phyloP scores from a whole-genome alignment of 139 green algal genomes.

The Chlamydomonas sp. region DNA sequence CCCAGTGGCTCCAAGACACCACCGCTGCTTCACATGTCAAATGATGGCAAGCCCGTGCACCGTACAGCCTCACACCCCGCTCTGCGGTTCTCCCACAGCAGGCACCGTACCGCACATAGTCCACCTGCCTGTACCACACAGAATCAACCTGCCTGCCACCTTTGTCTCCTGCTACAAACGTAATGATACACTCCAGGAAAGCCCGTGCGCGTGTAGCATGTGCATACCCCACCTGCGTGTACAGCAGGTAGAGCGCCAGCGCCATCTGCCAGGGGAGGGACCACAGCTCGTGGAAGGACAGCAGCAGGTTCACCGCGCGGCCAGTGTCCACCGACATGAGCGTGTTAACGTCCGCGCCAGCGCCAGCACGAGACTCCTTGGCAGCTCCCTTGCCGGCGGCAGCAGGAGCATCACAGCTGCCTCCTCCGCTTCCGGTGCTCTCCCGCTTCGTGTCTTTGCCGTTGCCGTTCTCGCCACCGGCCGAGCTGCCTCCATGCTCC shows the following conservation, averaged over 20 bases:
- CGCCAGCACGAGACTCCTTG: neutral
- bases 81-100: no score
- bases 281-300: constrained; percentile 88
- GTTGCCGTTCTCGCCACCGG: neutral
- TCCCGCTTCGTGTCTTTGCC: neutral
- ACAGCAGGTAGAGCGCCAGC: constrained; percentile 86
- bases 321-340: constrained; percentile 79
- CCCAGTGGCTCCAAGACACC: no score
- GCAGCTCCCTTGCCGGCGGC: neutral
- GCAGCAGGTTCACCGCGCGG: constrained; percentile 73
- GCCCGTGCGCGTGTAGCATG: no score
- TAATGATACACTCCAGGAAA: no score
- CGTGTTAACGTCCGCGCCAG: constrained; percentile 45
- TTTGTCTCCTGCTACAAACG: no score
- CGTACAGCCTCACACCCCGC: no score
- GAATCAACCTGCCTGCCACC: no score
- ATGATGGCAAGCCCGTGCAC: no score
- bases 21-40: no score
- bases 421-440: neutral
- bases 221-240: constrained; percentile 71
- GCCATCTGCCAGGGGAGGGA: constrained; percentile 84
- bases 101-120: no score
- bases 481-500: neutral
- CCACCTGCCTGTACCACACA: no score
- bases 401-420: neutral